These are phyloP conservation scores for Camellia granthamiana DNA, from an alignment of 148 eudicot genomes.

Conservation along the genomic window DNA sequence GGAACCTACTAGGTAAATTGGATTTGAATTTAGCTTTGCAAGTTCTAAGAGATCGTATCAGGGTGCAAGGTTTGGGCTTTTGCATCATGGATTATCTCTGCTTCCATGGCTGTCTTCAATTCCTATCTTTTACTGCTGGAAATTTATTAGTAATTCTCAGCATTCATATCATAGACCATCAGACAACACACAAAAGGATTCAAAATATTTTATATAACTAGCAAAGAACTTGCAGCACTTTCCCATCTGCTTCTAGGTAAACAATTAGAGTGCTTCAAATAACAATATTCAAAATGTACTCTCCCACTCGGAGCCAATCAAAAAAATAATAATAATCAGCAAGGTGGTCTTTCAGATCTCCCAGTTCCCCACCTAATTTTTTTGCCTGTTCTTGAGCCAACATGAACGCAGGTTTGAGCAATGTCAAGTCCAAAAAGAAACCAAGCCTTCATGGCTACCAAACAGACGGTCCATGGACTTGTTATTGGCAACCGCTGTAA, in stretches of 20 bases:
- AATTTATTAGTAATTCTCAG: too few species aligned
- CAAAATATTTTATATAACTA: neutral
- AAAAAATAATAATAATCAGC: neutral
- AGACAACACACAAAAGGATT: too few species aligned
- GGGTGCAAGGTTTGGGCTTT: too few species aligned
- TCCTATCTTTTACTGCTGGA: too few species aligned
- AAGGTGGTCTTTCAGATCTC: neutral
- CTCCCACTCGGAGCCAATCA: neutral
- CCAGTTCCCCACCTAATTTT: neutral
- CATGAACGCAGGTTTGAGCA: neutral
- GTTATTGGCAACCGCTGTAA: slow-evolving; percentile 66
- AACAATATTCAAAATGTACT: neutral
- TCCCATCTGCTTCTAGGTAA: neutral
- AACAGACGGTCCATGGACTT: neutral
- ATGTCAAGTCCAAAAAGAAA: neutral
- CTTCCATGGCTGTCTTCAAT: too few species aligned
- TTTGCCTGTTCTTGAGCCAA: neutral
- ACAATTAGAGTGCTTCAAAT: neutral
- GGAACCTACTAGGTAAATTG: too few species aligned
- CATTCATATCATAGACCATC: too few species aligned
- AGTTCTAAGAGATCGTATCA: too few species aligned
- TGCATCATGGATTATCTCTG: too few species aligned
- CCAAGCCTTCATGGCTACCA: neutral
- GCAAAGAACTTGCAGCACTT: neutral
- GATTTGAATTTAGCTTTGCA: too few species aligned